A percentile compares a stretch with the other conserved stretches of the same genome.
These are phyloP conservation scores for Austroboletus niveus DNA, from an alignment of 1,284 basidiomycete genomes.

Conservation along the genomic window DNA sequence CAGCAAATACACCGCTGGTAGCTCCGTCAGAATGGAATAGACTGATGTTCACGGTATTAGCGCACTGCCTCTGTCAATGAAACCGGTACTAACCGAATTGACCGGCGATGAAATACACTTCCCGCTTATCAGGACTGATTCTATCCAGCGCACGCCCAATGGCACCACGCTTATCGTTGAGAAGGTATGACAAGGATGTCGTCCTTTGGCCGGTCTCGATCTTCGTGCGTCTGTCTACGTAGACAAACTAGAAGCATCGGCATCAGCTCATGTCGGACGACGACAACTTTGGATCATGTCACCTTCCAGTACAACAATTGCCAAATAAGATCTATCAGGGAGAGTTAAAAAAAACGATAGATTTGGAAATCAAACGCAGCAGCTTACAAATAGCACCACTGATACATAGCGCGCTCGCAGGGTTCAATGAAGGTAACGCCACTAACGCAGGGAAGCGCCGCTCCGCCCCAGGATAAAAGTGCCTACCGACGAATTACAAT, in stretches of 20 bases:
- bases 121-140: constrained; percentile 61
- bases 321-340: constrained; percentile 74
- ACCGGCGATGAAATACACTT: constrained; percentile 77
- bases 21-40: constrained; percentile 83
- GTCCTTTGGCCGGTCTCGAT: constrained; percentile 85
- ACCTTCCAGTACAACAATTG: constrained; percentile 90
- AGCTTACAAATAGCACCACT: constrained; percentile 72
- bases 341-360: neutral
- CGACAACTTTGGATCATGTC: neutral
- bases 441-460: constrained; percentile 79
- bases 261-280: constrained; percentile 3
- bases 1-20: constrained; percentile 81
- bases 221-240: constrained; percentile 80
- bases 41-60: constrained; percentile 41
- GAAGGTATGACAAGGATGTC: constrained; percentile 81
- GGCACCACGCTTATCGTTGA: constrained; percentile 81
- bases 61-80: neutral
- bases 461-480: constrained; percentile 78
- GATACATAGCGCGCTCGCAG: constrained; percentile 60
- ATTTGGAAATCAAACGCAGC: constrained; percentile 11
- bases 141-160: constrained; percentile 72
- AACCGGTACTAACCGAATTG: constrained; percentile 64
- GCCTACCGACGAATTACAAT: constrained; percentile 43
- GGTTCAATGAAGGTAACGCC: constrained; percentile 62
- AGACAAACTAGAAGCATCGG: constrained; percentile 59